Evolutionary conservation across 495 filamentous ascomycete genomes (phyloP).

Genomic region (Glonium stellatum): DNA sequence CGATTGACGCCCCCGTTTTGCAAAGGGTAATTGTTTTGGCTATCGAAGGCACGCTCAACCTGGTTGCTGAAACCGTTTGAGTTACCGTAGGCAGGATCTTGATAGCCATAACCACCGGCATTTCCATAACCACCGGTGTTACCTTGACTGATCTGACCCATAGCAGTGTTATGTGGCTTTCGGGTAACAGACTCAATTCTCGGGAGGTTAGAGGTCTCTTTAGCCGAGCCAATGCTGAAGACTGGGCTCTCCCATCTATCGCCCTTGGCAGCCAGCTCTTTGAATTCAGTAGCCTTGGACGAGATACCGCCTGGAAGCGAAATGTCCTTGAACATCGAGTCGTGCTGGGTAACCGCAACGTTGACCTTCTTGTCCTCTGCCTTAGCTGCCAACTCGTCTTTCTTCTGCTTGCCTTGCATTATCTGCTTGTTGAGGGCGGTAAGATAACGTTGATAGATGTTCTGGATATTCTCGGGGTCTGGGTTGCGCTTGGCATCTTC

Average conservation of each 20-base stretch:
- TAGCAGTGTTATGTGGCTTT: conserved; percentile 46
- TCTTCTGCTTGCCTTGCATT: conserved; percentile 64
- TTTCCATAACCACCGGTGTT: conserved; percentile 20
- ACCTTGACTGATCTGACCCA: conserved; percentile 15
- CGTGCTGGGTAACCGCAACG: conserved; percentile 78
- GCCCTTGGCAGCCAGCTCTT: conserved; percentile 76
- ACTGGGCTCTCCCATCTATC: conserved; percentile 93
- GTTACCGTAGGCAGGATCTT: conserved; percentile 16
- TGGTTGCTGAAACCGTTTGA: conserved; percentile 48
- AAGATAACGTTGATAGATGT: conserved; percentile 81
- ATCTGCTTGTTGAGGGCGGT: conserved; percentile 67
- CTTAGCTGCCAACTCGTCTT: conserved; percentile 44
- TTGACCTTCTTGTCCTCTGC: conserved; percentile 74
- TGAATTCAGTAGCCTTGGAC: conserved; percentile 92
- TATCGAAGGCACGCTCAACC: conserved; percentile 40
- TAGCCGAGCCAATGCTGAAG: conserved; percentile 79
- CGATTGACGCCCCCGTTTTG: neutral
- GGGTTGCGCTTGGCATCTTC: conserved; percentile 52
- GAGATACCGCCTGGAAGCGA: conserved; percentile 85
- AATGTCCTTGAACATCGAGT: conserved; percentile 84
- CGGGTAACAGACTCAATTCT: conserved; percentile 54
- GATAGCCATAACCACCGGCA: conserved; percentile 25
- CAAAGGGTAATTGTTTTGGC: conserved; percentile 4
- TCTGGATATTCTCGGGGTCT: conserved; percentile 69
- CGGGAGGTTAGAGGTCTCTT: conserved; percentile 64